Conservation (phyloP, 2,329 filamentous ascomycete species). For the Hortaea sp. region DNA sequence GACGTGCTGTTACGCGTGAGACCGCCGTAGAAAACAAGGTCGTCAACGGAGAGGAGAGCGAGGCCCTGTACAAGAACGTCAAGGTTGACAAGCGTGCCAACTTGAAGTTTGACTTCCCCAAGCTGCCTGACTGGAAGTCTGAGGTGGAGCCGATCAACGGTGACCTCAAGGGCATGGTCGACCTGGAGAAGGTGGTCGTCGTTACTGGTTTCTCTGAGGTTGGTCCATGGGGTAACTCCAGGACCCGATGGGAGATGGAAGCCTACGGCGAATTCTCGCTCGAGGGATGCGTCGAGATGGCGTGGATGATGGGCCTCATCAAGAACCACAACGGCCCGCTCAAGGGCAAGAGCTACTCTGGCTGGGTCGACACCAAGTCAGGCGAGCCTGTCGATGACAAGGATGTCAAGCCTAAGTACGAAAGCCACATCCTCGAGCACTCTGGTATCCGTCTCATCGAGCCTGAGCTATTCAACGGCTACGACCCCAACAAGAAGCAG, state of each 20-base stretch:
- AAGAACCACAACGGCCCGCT: constrained; percentile 95
- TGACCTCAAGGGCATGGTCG: constrained; percentile 92
- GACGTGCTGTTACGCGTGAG: constrained; percentile 89
- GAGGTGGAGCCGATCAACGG: constrained; percentile 84
- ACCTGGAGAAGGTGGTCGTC: constrained; percentile 95
- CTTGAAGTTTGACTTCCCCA: constrained; percentile 94
- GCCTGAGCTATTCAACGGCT: constrained; percentile 90
- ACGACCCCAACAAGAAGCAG: constrained; percentile 98
- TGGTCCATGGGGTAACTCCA: constrained; percentile 95
- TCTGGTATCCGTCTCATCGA: constrained; percentile 96
- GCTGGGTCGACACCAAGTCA: constrained; percentile 91
- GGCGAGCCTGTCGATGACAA: constrained; percentile 96
- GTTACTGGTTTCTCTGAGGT: constrained; percentile 94
- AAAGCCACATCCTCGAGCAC: constrained; percentile 93
- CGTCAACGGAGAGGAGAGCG: constrained; percentile 86
- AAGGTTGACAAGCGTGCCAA: constrained; percentile 89
- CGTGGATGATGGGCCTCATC: constrained; percentile 99
- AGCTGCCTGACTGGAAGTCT: constrained; percentile 79
- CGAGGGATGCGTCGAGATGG: constrained; percentile 97
- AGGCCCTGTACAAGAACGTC: constrained; percentile 90
- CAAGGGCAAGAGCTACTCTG: constrained; percentile 93
- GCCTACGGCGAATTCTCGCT: constrained; percentile 92
- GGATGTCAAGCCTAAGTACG: constrained; percentile 94
- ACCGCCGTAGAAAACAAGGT: constrained; percentile 94
- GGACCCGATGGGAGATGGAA: constrained; percentile 99